These are phyloP conservation scores for Kwoniella mangroviensis DNA, from an alignment of 768 basidiomycete genomes.

Conservation along the genomic window DNA sequence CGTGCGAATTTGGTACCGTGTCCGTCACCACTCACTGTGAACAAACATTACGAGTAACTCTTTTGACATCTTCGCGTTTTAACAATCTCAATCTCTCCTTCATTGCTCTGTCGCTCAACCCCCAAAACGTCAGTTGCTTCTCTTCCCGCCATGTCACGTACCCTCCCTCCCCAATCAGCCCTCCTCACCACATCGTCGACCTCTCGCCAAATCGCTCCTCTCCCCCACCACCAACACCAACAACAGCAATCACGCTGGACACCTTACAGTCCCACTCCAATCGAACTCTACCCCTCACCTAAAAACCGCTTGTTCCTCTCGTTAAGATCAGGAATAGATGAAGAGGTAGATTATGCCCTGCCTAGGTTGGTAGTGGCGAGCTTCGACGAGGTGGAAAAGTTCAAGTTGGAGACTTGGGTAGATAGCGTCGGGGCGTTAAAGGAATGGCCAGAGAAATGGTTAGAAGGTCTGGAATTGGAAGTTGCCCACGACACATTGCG, in stretches of 20 bases:
- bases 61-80: background rate
- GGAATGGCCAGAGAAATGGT: conserved; percentile 86
- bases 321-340: conserved; percentile 76
- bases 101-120: background rate
- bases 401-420: conserved; percentile 72
- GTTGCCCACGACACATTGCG: conserved; percentile 19
- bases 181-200: conserved; percentile 12
- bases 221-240: conserved; percentile 8
- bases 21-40: background rate
- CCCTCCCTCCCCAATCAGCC: conserved; percentile 7
- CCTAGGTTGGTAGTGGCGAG: conserved; percentile 81
- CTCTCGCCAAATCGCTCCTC: conserved; percentile 24
- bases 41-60: background rate
- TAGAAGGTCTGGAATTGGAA: conserved; percentile 60
- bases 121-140: background rate
- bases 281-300: conserved; percentile 76
- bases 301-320: conserved; percentile 91
- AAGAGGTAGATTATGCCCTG: conserved; percentile 87
- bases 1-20: background rate
- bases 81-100: background rate
- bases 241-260: conserved; percentile 12
- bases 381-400: conserved; percentile 69
- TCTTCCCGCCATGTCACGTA: conserved; percentile 12
- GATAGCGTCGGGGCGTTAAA: conserved; percentile 82
- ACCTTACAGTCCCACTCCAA: conserved; percentile 26